Conservation (phyloP, 371 early-diverging fungal species). For the Gilbertella persicaria region DNA sequence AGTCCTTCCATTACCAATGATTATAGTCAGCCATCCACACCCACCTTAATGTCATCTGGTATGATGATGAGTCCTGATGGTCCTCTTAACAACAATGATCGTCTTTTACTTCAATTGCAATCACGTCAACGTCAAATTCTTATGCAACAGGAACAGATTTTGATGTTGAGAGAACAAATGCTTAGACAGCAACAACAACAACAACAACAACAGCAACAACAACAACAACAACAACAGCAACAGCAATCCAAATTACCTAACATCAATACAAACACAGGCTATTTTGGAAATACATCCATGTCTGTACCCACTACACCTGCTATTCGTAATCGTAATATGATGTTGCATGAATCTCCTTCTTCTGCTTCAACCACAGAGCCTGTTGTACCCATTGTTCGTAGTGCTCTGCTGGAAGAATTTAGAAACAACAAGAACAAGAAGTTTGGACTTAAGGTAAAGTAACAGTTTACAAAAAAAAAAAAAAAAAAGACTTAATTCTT, state of each 20-base stretch:
- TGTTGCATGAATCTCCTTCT: not conserved
- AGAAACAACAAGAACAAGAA: slow-evolving; percentile 91
- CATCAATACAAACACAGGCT: not conserved
- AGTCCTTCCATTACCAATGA: slow-evolving; percentile 11
- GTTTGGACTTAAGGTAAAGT: slow-evolving; percentile 72
- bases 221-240: slow-evolving; percentile 7
- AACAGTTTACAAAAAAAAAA: not conserved
- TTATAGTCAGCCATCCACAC: slow-evolving; percentile 12
- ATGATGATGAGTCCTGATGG: slow-evolving; percentile 1
- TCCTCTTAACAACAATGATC: slow-evolving; percentile 21
- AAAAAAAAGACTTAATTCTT: too few relatives aligned
- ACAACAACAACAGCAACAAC: slow-evolving; percentile 17
- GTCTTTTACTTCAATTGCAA: slow-evolving; percentile 40
- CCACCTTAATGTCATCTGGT: slow-evolving; percentile 3
- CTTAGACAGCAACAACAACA: slow-evolving; percentile 31
- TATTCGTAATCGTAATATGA: slow-evolving; percentile 2
- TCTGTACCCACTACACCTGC: slow-evolving; percentile 5
- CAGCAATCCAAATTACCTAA: not conserved
- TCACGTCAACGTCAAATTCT: slow-evolving; percentile 46
- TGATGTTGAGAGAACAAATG: slow-evolving; percentile 45
- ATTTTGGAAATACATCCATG: not conserved
- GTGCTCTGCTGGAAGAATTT: slow-evolving; percentile 90
- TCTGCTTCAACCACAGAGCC: not conserved
- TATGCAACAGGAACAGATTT: slow-evolving; percentile 44
- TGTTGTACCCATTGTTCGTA: slow-evolving; percentile 57